Conservation (phyloP, 192 early-diverging fungal species). For the Coemansia sp. region DNA sequence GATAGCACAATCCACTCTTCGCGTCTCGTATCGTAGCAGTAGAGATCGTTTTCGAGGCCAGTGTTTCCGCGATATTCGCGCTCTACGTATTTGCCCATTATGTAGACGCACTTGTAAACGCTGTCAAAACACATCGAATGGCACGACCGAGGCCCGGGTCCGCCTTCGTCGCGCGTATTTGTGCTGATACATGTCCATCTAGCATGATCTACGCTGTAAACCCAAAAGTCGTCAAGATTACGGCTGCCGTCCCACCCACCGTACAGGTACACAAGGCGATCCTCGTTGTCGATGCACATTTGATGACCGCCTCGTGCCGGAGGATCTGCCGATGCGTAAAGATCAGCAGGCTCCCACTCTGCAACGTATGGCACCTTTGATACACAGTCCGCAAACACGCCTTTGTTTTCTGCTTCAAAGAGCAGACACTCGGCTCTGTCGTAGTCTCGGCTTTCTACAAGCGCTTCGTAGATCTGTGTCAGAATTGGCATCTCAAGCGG, state of each 20-base stretch:
- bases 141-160: slow-evolving; percentile 85
- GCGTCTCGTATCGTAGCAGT: slow-evolving; percentile 73
- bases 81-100: slow-evolving; percentile 89
- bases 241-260: slow-evolving; percentile 93
- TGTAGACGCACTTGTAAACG: slow-evolving; percentile 66
- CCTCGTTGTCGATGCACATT: slow-evolving; percentile 86
- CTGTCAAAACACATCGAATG: slow-evolving; percentile 92
- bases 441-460: slow-evolving; percentile 75
- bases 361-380: slow-evolving; percentile 67
- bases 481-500: slow-evolving; percentile 80
- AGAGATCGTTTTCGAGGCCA: slow-evolving; percentile 82
- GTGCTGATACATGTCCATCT: slow-evolving; percentile 75
- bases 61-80: slow-evolving; percentile 63
- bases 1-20: slow-evolving; percentile 72
- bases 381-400: slow-evolving; percentile 75
- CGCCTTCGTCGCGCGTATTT: slow-evolving; percentile 74
- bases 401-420: slow-evolving; percentile 54
- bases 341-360: slow-evolving; percentile 55
- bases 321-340: slow-evolving; percentile 34
- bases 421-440: slow-evolving; percentile 70
- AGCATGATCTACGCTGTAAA: slow-evolving; percentile 56
- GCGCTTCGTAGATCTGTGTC: slow-evolving; percentile 65
- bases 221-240: slow-evolving; percentile 92
- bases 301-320: slow-evolving; percentile 90
- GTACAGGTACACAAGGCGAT: slow-evolving; percentile 76